Base-by-base conservation (phyloP, 768 basidiomycete species). In the Sarcomyxa edulis region DNA sequence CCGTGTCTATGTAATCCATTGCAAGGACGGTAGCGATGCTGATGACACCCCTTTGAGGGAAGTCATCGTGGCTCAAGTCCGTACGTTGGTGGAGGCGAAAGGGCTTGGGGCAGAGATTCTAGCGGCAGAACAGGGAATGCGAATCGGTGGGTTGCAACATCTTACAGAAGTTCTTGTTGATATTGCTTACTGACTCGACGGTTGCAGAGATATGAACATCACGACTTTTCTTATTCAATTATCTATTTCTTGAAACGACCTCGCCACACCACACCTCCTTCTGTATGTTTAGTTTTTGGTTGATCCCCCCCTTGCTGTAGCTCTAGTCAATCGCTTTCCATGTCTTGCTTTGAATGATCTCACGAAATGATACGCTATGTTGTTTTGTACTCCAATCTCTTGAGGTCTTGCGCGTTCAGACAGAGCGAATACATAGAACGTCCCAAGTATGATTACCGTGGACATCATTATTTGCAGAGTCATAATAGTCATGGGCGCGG, bases 1-100 rank as follows among this genome's bases (percentile, higher is more conserved):
- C 21, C 65, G 69, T 21, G 69, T 96, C n/a, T 90, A 76, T 55
- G 65, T 96, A 39, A 88, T 78, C 28, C 92, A 96, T 52, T 89
- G 89, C 68, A 96, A 97, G 55, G 89, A 90, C 43, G 70, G 75
- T 30, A 60, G 84, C 37, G 60, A 68, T n/a, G 61, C 61, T 14
- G 60, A 61, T 29, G 71, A 74, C 32, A 58, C 60, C 19, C 75
- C 79, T 21, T 74, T 81, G 21, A 66, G 70, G 41, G 69, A 83
- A 10, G 62, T 85, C 20, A 94, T 97, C 43, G 72, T 78, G 30
- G 66, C 76, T 11, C 86, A 96, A 59, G 75, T 94, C 43, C 65
- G 69, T 32, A 66, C 68, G 23, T 59, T 91, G 35, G 77, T 90
- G 16, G 64, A 68, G 14, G 64, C 64, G 32, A 72, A 71, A 45